These are phyloP conservation scores for Xylariaceae sp. DNA, from an alignment of 2,329 filamentous ascomycete genomes.

Conservation along the genomic window DNA sequence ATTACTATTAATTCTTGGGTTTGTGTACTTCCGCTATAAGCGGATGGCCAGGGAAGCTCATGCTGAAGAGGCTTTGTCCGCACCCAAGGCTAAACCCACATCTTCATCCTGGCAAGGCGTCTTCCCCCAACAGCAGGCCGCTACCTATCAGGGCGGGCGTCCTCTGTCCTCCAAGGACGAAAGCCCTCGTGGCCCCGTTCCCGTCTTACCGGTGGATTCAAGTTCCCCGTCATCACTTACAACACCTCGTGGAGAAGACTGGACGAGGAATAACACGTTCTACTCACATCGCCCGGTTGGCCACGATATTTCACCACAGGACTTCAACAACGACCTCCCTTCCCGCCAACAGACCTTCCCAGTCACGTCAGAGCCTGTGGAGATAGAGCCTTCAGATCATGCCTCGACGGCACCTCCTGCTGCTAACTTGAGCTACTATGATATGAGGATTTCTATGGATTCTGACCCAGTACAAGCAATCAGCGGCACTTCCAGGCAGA, in stretches of 20 bases:
- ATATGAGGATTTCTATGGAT: conserved; percentile 31
- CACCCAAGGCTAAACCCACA: conserved; percentile 15
- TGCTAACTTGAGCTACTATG: conserved; percentile 33
- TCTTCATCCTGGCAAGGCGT: conserved; percentile 16
- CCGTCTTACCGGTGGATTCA: conserved; percentile 5
- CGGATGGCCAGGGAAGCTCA: conserved; percentile 22
- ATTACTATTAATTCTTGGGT: conserved; percentile 28
- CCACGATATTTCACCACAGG: conserved; percentile 19
- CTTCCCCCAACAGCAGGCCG: conserved; percentile 11
- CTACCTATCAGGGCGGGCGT: conserved; percentile 7
- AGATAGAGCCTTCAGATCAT: conserved; percentile 17
- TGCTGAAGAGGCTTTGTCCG: conserved; percentile 19
- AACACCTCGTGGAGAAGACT: conserved; percentile 18
- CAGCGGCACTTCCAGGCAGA: conserved; percentile 26
- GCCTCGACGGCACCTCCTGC: conserved; percentile 22
- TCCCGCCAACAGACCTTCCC: conserved; percentile 21
- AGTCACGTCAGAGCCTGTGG: conserved; percentile 13
- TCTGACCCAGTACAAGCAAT: conserved; percentile 25
- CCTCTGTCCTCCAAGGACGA: conserved; percentile 19
- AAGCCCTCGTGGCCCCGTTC: conserved; percentile 11
- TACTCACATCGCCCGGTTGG: conserved; percentile 15
- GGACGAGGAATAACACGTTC: conserved; percentile 17
- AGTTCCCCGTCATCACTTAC: conserved; percentile 14
- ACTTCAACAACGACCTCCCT: conserved; percentile 20
- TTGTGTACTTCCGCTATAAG: conserved; percentile 31